Evolutionary conservation across 1,139 yeast genomes (phyloP), one percentile per base, ranked within the genome.

Genomic region (Saccharomyces hybrid): DNA sequence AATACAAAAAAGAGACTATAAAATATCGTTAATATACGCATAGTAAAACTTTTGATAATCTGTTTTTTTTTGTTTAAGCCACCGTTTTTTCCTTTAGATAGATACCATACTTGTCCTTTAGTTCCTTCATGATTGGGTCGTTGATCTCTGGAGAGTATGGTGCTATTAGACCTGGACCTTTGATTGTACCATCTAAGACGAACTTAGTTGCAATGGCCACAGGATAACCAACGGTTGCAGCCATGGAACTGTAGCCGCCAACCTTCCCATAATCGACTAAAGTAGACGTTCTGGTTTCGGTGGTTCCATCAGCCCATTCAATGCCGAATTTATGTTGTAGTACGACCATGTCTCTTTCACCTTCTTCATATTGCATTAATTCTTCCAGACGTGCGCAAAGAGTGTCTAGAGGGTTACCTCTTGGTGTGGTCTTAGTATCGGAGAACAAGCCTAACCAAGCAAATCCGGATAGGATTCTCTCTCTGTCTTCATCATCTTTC

Each of bases 281-380:
- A 60, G 99, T 93, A 29, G 98, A 87, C 57, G 98, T 91, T 80
- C 98, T 89, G 62, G 85, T 80, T 77, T 93, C 98, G 56, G 80
- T 81, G 62, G 83, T 75, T 65, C 98, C 98, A 69, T 93, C 93
- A 57, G 93, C 90, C 93, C 96, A 88, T 76, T 88, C 95, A 65
- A 93, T 89, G 65, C 96, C 97, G 69, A 93, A 93, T 80, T 91
- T 91, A 81, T 93, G 99, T 79, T 93, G 99, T 71, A 93, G 81
- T 70, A 88, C 82, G 64, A 93, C 97, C 74, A 91, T 77, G 74
- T 93, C 99, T 74, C 96, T 86, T 80, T 93, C 99, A 62, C 89
- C 95, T 71, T 86, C 85, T 73, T 84, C 96, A 74, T 87, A 91
- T 79, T 91, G 98, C 96, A 93, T 89, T 79, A 87, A 81, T 67